phyloP scores from a whole-genome alignment of 495 filamentous ascomycete genomes.

The Xylaria flabelliformis region DNA sequence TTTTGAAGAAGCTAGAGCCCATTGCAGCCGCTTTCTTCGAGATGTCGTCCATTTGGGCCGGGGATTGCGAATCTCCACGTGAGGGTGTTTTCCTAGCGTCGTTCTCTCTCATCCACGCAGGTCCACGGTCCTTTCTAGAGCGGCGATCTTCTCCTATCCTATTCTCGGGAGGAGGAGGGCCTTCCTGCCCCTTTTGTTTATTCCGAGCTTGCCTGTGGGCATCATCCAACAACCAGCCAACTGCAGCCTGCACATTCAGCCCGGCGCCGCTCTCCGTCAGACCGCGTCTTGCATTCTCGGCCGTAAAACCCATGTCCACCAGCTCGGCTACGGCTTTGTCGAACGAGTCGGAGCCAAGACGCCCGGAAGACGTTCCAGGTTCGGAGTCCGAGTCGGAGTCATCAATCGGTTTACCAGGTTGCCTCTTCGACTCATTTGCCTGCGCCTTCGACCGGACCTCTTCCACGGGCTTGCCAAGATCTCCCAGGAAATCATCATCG shows the following conservation, averaged over 20 bases:
- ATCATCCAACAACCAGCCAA: slow-evolving; percentile 87
- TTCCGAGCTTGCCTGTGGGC: slow-evolving; percentile 73
- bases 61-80: slow-evolving; percentile 63
- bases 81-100: slow-evolving; percentile 44
- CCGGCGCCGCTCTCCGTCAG: slow-evolving; percentile 79
- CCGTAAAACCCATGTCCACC: slow-evolving; percentile 93
- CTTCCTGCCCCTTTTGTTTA: slow-evolving; percentile 35
- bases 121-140: slow-evolving; percentile 40
- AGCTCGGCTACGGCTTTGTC: slow-evolving; percentile 88
- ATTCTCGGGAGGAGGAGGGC: slow-evolving; percentile 22
- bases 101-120: slow-evolving; percentile 48
- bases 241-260: slow-evolving; percentile 83
- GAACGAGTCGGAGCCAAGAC: slow-evolving; percentile 60
- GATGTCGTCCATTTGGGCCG: slow-evolving; percentile 73
- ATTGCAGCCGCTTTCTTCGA: slow-evolving; percentile 81
- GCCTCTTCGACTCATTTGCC: slow-evolving; percentile 42
- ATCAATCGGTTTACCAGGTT: slow-evolving; percentile 54
- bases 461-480: slow-evolving; percentile 85
- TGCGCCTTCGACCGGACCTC: slow-evolving; percentile 62
- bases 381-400: slow-evolving; percentile 51
- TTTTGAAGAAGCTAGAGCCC: slow-evolving; percentile 84
- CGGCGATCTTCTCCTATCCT: slow-evolving; percentile 39
- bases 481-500: slow-evolving; percentile 88
- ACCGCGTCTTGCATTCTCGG: slow-evolving; percentile 78
- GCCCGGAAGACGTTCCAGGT: slow-evolving; percentile 36